Evolutionary conservation across 305 asterid species (phyloP), one percentile per base, ranked within the genome.

Genomic region (Solanum chacoense): DNA sequence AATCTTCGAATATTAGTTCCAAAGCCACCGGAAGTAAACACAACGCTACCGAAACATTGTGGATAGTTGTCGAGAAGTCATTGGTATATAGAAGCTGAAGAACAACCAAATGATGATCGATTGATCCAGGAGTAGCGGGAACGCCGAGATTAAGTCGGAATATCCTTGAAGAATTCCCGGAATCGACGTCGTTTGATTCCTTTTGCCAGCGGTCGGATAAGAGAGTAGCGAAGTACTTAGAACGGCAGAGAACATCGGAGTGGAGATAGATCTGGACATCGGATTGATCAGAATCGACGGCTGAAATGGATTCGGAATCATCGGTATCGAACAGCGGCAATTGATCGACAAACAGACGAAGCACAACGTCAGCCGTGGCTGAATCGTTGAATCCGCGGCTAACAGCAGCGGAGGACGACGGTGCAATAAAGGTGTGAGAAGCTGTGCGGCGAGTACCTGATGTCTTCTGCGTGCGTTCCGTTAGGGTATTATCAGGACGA

Each of bases 171-270:
- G 91, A 20, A 89, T 72, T 89, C 7, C 89, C 92, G 5, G 89
- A 84, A 75, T 36, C 67, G 8, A 90, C 93, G 74, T 88, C 88
- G n/a, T 42, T 63, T n/a, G 91, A 83, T 89, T 87, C 94, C 31
- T 87, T 92, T 81, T 87, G 95, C 99, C 99, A 97, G 14, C 99
- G 95, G 45, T 94, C 98, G 34, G 99, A 97, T 5, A 97, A 91
- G 16, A 94, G 94, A n/a, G 98, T 93, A 80, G 92, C 91, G 71
- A 97, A 96, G 89, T 96, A 97, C 85, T 93, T 93, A 85, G 95
- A 93, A 31, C 96, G 97, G 88, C 89, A 91, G 77, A 97, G 95
- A 79, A 93, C 92, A 90, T 69, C 89, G 22, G 99, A 94, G 76
- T 97, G 98, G 85, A 96, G 95, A 88, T 93, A 90, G 92, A 97